phyloP scores from a whole-genome alignment of 306 rosid species.

The Acacia confusa region DNA sequence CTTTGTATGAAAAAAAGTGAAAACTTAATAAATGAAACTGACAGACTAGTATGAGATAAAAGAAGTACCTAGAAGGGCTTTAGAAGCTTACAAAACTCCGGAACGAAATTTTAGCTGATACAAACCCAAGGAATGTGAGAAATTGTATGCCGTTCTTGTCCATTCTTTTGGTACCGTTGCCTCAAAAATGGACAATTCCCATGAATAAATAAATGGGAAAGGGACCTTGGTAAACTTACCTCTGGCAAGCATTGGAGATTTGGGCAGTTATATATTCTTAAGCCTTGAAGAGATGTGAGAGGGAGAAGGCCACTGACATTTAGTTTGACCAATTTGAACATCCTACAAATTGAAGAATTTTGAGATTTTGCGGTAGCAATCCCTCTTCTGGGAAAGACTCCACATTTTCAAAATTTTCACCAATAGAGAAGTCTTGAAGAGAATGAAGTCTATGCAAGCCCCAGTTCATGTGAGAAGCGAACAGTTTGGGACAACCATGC shows the following conservation, averaged over 20 bases:
- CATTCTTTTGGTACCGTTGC: neutral
- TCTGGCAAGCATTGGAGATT: neutral
- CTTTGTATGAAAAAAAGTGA: neutral
- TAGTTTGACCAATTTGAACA: slow-evolving; percentile 10
- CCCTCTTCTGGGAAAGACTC: slow-evolving; percentile 23
- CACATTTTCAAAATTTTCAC: neutral
- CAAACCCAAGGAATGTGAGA: neutral
- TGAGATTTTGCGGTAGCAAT: slow-evolving; percentile 1
- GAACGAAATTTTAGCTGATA: too few species aligned
- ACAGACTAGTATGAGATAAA: too few species aligned
- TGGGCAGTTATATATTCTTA: rapidly evolving
- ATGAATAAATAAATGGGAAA: neutral
- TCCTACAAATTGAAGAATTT: rapidly evolving
- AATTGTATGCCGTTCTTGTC: neutral
- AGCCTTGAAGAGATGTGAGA: slow-evolving; percentile 21
- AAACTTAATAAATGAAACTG: neutral
- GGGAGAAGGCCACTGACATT: slow-evolving; percentile 29
- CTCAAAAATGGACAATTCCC: neutral
- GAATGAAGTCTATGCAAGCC: neutral
- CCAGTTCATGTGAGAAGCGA: neutral
- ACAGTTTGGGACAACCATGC: neutral
- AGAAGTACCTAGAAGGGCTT: neutral
- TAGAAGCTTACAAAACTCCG: neutral
- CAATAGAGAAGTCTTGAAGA: neutral
- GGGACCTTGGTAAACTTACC: neutral